These are phyloP conservation scores for Pythium plurisporium DNA, from an alignment of 352 stramenopile genomes.

Conservation along the genomic window DNA sequence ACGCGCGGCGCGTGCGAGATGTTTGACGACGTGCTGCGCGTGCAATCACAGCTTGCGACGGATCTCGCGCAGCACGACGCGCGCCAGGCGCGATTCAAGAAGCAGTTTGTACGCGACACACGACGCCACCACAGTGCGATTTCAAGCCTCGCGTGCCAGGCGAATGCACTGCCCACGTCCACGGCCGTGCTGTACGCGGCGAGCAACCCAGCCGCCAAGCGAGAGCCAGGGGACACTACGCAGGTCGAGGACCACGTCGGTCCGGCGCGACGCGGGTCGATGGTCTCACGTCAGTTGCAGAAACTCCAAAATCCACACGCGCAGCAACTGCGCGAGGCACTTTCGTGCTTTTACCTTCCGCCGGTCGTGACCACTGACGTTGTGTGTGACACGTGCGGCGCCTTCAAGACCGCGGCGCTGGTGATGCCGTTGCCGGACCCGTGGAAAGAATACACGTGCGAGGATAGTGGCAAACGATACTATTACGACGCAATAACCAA, in stretches of 20 bases:
- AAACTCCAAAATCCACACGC: constrained; percentile 10
- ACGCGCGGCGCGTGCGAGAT: constrained; percentile 28
- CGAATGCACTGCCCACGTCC: constrained; percentile 23
- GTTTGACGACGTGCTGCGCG: constrained; percentile 41
- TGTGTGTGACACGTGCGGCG: constrained; percentile 45
- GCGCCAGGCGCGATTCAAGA: constrained; percentile 47
- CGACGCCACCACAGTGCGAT: constrained; percentile 48
- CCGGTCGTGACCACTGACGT: constrained; percentile 42
- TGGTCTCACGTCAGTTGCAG: constrained; percentile 13
- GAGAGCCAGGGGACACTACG: not conserved
- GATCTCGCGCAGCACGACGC: constrained; percentile 44
- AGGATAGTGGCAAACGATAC: constrained; percentile 43
- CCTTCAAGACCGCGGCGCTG: constrained; percentile 33
- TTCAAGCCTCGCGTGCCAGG: constrained; percentile 31
- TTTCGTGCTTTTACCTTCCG: constrained; percentile 46
- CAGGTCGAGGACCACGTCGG: not conserved
- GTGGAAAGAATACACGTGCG: constrained; percentile 50
- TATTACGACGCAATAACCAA: constrained; percentile 39
- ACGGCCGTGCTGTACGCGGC: constrained; percentile 33
- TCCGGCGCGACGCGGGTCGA: not conserved
- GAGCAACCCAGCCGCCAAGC: not conserved
- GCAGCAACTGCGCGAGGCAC: constrained; percentile 20
- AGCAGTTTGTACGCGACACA: constrained; percentile 46
- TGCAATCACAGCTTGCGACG: constrained; percentile 30
- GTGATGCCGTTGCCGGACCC: constrained; percentile 30